Conservation (phyloP, 306 rosid genomes). For the Pueraria montana region DNA sequence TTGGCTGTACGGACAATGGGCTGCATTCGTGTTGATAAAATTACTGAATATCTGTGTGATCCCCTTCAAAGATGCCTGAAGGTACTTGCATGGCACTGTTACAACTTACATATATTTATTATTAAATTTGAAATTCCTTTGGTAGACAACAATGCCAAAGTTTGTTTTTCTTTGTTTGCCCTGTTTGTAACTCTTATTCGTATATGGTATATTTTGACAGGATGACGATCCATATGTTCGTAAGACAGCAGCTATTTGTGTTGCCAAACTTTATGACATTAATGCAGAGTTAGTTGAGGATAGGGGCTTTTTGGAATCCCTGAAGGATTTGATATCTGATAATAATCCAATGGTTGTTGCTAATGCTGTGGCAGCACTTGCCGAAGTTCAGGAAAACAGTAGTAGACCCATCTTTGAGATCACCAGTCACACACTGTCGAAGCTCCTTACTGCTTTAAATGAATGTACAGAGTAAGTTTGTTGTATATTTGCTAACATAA, state of each 20-base stretch:
- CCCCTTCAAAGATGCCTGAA: conserved; percentile 98
- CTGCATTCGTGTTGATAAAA: conserved; percentile 96
- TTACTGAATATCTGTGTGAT: conserved; percentile 92
- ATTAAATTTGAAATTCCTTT: conserved; percentile 24
- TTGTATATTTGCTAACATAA: conserved; percentile 18
- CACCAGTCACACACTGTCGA: conserved; percentile 80
- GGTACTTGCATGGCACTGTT: conserved; percentile 55
- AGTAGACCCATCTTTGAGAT: conserved; percentile 82
- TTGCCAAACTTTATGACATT: conserved; percentile 94
- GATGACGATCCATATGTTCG: conserved; percentile 98
- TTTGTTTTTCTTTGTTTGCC: background rate
- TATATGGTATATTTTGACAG: conserved; percentile 58
- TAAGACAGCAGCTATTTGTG: conserved; percentile 96
- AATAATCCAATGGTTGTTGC: conserved; percentile 97
- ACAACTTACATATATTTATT: background rate
- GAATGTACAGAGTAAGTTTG: conserved; percentile 90
- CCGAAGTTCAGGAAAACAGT: conserved; percentile 87
- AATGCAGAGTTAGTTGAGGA: conserved; percentile 95
- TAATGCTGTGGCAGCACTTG: conserved; percentile 92
- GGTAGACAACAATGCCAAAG: background rate
- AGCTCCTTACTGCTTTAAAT: conserved; percentile 91
- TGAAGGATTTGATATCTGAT: conserved; percentile 93
- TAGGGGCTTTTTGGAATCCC: conserved; percentile 87
- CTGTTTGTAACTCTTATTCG: conserved; percentile 23
- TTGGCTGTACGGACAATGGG: conserved; percentile 99